A percentile compares a stretch with the other conserved stretches of the same genome.
Evolutionary conservation across 2,329 filamentous ascomycete genomes (phyloP).

Genomic region (Penicillium corylophilum): DNA sequence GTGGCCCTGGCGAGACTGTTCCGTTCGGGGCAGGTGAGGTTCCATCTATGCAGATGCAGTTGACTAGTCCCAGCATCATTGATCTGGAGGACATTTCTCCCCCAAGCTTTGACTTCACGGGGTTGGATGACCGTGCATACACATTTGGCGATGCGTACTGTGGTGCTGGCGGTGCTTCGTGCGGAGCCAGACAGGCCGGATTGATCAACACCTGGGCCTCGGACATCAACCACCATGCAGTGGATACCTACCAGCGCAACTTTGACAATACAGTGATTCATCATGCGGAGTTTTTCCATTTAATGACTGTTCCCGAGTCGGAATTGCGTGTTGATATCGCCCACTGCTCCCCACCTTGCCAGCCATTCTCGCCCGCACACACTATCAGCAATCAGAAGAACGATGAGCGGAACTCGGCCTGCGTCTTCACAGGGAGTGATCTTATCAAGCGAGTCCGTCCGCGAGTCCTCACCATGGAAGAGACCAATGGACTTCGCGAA

Average conservation of each 20-base stretch:
- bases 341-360: constrained; percentile 76
- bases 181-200: constrained; percentile 61
- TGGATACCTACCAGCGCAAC: constrained; percentile 58
- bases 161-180: constrained; percentile 69
- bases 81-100: constrained; percentile 5
- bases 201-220: constrained; percentile 62
- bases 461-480: constrained; percentile 72
- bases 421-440: constrained; percentile 48
- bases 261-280: constrained; percentile 47
- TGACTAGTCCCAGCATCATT: neutral
- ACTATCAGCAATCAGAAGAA: constrained; percentile 54
- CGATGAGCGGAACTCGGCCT: constrained; percentile 67
- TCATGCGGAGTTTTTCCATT: constrained; percentile 48
- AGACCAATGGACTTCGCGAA: constrained; percentile 68
- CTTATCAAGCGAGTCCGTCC: constrained; percentile 62
- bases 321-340: constrained; percentile 62
- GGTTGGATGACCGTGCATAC: constrained; percentile 46
- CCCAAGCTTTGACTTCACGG: constrained; percentile 23
- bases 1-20: constrained; percentile 30
- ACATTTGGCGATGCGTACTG: constrained; percentile 71
- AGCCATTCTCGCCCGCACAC: constrained; percentile 71
- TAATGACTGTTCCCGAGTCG: constrained; percentile 32
- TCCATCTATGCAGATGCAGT: neutral
- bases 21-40: constrained; percentile 28
- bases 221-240: constrained; percentile 61